Conservation (phyloP, 2,329 filamentous ascomycete species). For the Penicillium capsulatum region DNA sequence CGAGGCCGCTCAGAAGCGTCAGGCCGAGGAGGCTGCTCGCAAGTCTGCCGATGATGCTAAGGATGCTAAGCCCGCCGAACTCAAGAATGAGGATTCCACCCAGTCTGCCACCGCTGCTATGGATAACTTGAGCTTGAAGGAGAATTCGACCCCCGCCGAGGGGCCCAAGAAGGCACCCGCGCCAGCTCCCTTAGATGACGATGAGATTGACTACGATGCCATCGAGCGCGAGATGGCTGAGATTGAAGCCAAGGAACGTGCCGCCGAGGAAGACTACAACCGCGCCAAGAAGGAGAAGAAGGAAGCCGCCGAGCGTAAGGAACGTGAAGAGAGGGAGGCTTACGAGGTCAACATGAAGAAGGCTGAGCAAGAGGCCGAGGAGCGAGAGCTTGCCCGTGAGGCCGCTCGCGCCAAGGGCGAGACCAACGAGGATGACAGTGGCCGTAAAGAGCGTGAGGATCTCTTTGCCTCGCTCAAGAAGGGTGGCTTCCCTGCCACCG, state of each 20-base stretch:
- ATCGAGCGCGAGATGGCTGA: constrained; percentile 47
- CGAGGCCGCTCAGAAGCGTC: constrained; percentile 48
- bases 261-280: constrained; percentile 48
- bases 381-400: constrained; percentile 42
- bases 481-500: constrained; percentile 36
- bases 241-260: constrained; percentile 45
- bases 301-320: constrained; percentile 45
- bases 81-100: constrained; percentile 27
- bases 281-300: constrained; percentile 79
- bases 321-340: constrained; percentile 43
- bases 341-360: constrained; percentile 48
- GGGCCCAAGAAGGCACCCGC: constrained; percentile 18
- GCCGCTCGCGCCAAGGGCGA: constrained; percentile 37
- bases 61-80: constrained; percentile 30
- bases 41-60: constrained; percentile 45
- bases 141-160: constrained; percentile 24
- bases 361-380: constrained; percentile 48
- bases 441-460: constrained; percentile 34
- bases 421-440: constrained; percentile 29
- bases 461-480: constrained; percentile 45
- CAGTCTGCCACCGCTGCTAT: constrained; percentile 33
- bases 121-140: constrained; percentile 30
- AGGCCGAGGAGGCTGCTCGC: constrained; percentile 45
- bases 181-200: constrained; percentile 28
- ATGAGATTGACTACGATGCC: constrained; percentile 46